Evolutionary conservation across 257 asterid species (phyloP).

Genomic region (Salvia rosmarinus): DNA sequence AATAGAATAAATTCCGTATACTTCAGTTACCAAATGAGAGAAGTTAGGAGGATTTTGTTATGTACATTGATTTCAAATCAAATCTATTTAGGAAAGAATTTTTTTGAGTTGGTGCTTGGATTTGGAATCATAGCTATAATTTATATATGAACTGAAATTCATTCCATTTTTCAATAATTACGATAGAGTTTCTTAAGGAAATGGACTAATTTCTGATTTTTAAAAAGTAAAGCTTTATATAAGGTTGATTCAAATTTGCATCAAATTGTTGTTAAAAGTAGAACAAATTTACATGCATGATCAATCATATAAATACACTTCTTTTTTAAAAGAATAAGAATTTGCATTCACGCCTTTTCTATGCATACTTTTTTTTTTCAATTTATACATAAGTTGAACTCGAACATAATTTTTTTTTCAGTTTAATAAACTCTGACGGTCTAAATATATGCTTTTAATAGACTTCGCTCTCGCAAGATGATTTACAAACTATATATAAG

Average conservation of each 20-base stretch:
- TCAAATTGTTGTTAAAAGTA: not conserved
- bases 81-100: not conserved
- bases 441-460: too few species aligned
- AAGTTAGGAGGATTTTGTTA: not conserved
- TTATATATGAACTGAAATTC: not conserved
- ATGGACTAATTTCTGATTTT: not conserved
- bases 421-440: too few species aligned
- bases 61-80: constrained; percentile 22
- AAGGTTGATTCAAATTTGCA: not conserved
- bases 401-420: too few species aligned
- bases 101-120: not conserved
- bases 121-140: not conserved
- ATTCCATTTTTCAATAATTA: not conserved
- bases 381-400: too few species aligned
- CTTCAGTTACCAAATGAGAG: not conserved
- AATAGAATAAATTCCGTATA: not conserved
- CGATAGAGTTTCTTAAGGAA: not conserved
- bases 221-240: not conserved
- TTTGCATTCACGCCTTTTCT: not conserved
- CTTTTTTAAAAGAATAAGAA: not conserved
- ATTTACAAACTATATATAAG: too few species aligned
- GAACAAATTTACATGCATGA: not conserved
- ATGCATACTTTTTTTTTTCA: not conserved
- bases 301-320: not conserved
- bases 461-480: too few species aligned